A percentile compares a stretch with the other conserved stretches of the same genome.
phyloP scores from a whole-genome alignment of 2,329 filamentous ascomycete species.

The Cordyceps cicadae region DNA sequence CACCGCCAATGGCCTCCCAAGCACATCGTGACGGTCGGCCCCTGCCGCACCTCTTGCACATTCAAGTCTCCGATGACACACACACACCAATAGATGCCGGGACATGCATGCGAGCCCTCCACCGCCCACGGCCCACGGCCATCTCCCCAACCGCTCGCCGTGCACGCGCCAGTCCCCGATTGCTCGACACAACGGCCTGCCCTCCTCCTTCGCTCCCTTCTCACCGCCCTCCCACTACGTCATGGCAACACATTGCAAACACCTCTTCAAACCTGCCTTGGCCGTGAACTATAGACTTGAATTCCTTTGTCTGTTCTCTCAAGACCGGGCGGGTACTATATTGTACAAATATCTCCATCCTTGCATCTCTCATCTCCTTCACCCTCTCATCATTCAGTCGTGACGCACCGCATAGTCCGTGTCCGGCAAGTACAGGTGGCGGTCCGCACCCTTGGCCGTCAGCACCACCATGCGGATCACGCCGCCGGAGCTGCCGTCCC shows the following conservation, averaged over 20 bases:
- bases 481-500: slow-evolving; percentile 97
- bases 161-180: background rate
- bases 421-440: slow-evolving; percentile 94
- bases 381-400: slow-evolving; percentile 36
- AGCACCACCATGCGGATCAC: slow-evolving; percentile 97
- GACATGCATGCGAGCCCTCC: background rate
- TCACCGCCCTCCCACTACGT: background rate
- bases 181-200: background rate
- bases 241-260: background rate
- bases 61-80: background rate
- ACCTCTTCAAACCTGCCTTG: background rate
- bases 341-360: slow-evolving; percentile 19
- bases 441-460: slow-evolving; percentile 78
- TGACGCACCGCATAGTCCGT: slow-evolving; percentile 71
- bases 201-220: background rate
- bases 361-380: background rate
- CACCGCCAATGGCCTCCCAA: background rate
- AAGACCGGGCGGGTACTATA: slow-evolving; percentile 16
- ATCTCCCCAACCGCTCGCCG: background rate
- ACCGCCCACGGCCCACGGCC: no score
- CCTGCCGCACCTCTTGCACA: background rate
- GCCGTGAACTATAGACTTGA: background rate
- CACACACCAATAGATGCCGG: background rate
- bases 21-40: background rate
- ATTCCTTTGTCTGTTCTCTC: background rate